phyloP scores from a whole-genome alignment of 2,329 filamentous ascomycete species.

The Fusarium sp. region DNA sequence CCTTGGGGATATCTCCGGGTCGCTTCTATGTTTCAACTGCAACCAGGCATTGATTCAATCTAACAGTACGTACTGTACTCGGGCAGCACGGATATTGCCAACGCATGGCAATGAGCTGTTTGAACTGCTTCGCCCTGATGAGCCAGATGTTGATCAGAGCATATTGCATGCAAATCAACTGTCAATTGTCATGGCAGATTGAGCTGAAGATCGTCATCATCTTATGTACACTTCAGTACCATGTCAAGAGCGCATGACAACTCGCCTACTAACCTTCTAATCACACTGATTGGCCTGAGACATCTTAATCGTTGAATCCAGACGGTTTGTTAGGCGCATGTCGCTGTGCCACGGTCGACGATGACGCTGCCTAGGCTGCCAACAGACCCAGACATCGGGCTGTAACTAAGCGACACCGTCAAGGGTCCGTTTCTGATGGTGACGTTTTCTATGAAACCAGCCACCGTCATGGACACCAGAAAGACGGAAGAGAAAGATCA shows the following conservation, averaged over 20 bases:
- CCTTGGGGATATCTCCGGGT: conserved; percentile 18
- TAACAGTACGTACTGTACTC: neutral
- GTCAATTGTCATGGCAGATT: conserved; percentile 16
- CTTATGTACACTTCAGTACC: neutral
- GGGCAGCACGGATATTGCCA: conserved; percentile 6
- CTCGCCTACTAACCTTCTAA: conserved; percentile 6
- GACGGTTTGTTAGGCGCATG: conserved; percentile 12
- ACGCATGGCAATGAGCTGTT: conserved; percentile 23
- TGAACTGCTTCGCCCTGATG: neutral
- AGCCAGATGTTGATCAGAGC: neutral
- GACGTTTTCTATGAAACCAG: conserved; percentile 39
- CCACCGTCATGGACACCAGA: conserved; percentile 31
- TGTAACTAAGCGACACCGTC: conserved; percentile 23
- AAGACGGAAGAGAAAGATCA: conserved; percentile 19
- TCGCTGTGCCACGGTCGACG: conserved; percentile 42
- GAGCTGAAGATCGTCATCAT: conserved; percentile 19
- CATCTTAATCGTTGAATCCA: conserved; percentile 19
- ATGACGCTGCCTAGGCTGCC: conserved; percentile 20
- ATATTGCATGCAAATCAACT: conserved; percentile 11
- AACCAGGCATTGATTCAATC: conserved; percentile 5
- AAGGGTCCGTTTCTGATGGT: conserved; percentile 35
- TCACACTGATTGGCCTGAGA: conserved; percentile 22
- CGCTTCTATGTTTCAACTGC: conserved; percentile 25
- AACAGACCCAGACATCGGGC: neutral
- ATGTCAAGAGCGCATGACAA: conserved; percentile 11